Conservation (phyloP, 345 rosid species). For the Aquilaria malaccensis region DNA sequence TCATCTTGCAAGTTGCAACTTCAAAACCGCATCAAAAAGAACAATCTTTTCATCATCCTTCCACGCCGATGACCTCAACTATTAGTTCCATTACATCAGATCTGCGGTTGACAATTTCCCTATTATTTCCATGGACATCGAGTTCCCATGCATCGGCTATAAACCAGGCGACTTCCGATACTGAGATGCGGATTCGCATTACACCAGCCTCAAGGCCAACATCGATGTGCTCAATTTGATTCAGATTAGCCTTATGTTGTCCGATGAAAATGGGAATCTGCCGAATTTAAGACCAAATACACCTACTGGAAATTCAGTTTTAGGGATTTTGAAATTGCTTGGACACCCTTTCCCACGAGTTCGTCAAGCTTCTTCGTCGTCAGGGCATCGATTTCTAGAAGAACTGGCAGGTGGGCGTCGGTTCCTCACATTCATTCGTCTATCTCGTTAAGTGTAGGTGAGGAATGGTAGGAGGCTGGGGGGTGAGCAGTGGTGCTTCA, state of each 20-base stretch:
- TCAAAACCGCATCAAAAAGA: too few species aligned
- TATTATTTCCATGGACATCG: slow-evolving; percentile 57
- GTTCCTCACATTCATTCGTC: slow-evolving; percentile 13
- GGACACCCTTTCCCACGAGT: slow-evolving; percentile 45
- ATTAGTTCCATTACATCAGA: slow-evolving; percentile 37
- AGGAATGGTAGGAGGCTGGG: too few species aligned
- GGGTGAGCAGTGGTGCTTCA: too few species aligned
- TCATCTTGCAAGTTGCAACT: too few species aligned
- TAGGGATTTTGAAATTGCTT: slow-evolving; percentile 40
- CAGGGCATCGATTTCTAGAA: slow-evolving; percentile 58
- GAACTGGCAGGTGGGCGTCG: slow-evolving; percentile 34
- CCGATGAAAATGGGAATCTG: slow-evolving; percentile 42
- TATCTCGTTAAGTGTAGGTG: too few species aligned
- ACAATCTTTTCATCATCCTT: slow-evolving; percentile 23
- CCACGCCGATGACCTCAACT: slow-evolving; percentile 35
- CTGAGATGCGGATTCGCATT: slow-evolving; percentile 25
- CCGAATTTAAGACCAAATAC: slow-evolving; percentile 40
- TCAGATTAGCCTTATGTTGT: slow-evolving; percentile 50
- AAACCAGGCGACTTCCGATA: slow-evolving; percentile 8
- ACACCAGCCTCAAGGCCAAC: slow-evolving; percentile 40
- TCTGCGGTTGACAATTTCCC: slow-evolving; percentile 26
- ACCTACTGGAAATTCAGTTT: slow-evolving; percentile 62
- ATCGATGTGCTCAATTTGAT: slow-evolving; percentile 50
- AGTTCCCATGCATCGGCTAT: slow-evolving; percentile 61
- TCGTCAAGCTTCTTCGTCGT: slow-evolving; percentile 44